Conservation (phyloP, 2,329 filamentous ascomycete species). For the Aspergillus uvarum region DNA sequence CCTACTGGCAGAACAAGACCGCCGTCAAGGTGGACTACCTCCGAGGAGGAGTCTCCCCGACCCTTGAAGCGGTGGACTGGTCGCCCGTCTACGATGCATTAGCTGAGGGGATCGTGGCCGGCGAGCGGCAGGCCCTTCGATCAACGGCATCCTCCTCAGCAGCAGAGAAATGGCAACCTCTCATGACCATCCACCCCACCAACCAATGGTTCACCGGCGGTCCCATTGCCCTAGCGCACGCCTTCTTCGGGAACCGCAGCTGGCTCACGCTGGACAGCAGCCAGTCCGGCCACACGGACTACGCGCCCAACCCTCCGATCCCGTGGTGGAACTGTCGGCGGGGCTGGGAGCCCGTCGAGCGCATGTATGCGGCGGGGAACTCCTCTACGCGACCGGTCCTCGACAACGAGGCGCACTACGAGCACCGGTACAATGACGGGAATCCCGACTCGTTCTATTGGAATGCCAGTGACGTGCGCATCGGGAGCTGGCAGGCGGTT, state of each 20-base stretch:
- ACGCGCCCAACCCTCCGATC: constrained; percentile 10
- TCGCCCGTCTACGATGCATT: constrained; percentile 7
- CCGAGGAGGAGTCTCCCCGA: not conserved
- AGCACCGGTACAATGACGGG: constrained; percentile 9
- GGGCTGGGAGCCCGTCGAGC: constrained; percentile 11
- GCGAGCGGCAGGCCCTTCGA: not conserved
- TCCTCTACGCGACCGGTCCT: not conserved
- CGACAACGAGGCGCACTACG: constrained; percentile 13
- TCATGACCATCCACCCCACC: constrained; percentile 8
- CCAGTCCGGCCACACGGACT: constrained; percentile 9
- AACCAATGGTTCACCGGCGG: constrained; percentile 12
- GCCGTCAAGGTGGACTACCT: constrained; percentile 4
- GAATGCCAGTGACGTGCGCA: constrained; percentile 12
- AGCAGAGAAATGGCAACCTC: not conserved
- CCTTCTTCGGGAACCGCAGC: constrained; percentile 1
- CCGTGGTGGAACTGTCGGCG: constrained; percentile 13
- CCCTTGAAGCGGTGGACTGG: constrained; percentile 2
- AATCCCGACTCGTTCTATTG: not conserved
- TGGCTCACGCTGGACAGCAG: constrained; percentile 11
- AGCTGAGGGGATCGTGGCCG: constrained; percentile 5
- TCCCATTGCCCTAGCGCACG: constrained; percentile 2
- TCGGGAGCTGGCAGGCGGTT: constrained; percentile 10
- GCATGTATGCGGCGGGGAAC: constrained; percentile 7
- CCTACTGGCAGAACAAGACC: constrained; percentile 11
- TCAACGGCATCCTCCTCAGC: not conserved